Base-by-base conservation (phyloP, 2,329 filamentous ascomycete genomes). In the Monosporascus ibericus region DNA sequence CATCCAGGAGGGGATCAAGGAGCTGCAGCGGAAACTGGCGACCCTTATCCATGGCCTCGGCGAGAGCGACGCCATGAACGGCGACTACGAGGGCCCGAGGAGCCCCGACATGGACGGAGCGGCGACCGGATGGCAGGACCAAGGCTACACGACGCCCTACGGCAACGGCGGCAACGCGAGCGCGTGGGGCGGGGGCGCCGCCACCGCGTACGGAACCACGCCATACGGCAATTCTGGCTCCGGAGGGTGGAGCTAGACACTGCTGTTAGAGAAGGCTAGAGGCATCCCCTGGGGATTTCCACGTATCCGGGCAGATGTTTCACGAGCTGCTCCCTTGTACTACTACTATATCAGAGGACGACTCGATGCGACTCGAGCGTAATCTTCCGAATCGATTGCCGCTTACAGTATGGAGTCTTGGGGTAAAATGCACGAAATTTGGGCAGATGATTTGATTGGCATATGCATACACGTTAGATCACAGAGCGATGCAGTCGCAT, bases 11-110 rank as follows among this genome's bases (percentile, higher is more conserved):
- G 92, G 91, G 36, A 95, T 99, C 69, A 85, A 87, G 58, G 87
- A 90, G 27, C 76, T 99, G 52, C 94, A 97, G 69, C 82, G 87
- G 60, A 99, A 99, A 74, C 82, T 99, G 37, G 94, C 92, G 2
- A 80, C 79, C 4, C 81, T 96, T 39, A 86, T 96, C 55, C 77
- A 82, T 54, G 80, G 82, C 34, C 71, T 87, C 55, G 69, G 73
- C 57, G 76, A 76, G 49, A 71, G 72, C 47, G 79, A 81, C 49
- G 77, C 76, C 38, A 82, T 82, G 54, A 77, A 78, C 57, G 81
- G 79, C 56, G 79, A 79, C 53, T 82, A 82, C 58, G 80, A 82
- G 60, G 86, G 83, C 1, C 83, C 83, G 2, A 79, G 83, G 56
- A 88, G 84, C 64, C 86, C 85, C 11, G 83, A 85, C 56, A 76